Conservation (phyloP, 164 flowering plant species). For the Berberis thunbergii region DNA sequence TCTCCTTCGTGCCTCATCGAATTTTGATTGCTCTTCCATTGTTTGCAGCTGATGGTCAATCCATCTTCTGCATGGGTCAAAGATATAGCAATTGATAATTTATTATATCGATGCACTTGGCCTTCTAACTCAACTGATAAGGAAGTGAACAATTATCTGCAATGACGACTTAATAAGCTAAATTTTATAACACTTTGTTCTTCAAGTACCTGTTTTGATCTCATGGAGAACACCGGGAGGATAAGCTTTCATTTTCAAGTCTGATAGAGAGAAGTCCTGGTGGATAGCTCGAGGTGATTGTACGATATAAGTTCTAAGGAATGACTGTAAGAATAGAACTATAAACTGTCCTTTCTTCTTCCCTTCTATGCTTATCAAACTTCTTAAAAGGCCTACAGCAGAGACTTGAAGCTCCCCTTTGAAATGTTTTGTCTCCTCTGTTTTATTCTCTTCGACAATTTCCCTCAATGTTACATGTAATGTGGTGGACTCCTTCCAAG, state of each 20-base stretch:
- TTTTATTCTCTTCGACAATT: constrained; percentile 6
- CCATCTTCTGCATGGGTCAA: constrained; percentile 36
- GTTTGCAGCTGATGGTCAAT: constrained; percentile 35
- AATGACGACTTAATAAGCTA: not conserved
- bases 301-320: constrained; percentile 35
- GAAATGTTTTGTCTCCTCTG: constrained; percentile 16
- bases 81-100: not conserved
- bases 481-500: constrained; percentile 44
- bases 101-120: too few species aligned
- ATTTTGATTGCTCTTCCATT: constrained; percentile 28
- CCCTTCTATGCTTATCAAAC: constrained; percentile 35
- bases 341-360: constrained; percentile 23
- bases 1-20: constrained; percentile 13
- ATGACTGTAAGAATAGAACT: constrained; percentile 20
- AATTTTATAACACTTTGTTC: not conserved
- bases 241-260: constrained; percentile 17
- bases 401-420: constrained; percentile 42
- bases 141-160: too few species aligned
- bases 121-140: too few species aligned
- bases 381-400: constrained; percentile 24
- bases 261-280: constrained; percentile 8
- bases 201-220: constrained; percentile 34
- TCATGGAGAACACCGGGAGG: constrained; percentile 31
- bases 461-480: constrained; percentile 31
- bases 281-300: constrained; percentile 31